Percentiles rank a stretch among this genome's conserved stretches.
Conservation (phyloP, 2,329 filamentous ascomycete species). For the Fusarium gaditjirri region DNA sequence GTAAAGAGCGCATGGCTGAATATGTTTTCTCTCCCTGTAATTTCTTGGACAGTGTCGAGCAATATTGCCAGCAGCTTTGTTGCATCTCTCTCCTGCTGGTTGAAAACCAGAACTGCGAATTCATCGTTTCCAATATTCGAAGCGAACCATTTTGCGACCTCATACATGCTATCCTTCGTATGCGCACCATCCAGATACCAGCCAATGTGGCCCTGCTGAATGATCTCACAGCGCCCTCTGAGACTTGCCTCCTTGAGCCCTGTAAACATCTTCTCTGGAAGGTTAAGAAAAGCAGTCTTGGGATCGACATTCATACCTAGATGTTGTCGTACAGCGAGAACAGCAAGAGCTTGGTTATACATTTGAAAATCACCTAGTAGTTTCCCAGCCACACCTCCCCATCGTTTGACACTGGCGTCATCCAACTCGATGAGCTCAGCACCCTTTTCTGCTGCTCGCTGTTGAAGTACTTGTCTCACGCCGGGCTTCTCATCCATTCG, state of each 20-base stretch:
- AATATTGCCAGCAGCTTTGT: conserved; percentile 71
- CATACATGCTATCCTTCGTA: conserved; percentile 82
- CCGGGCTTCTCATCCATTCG: conserved; percentile 47
- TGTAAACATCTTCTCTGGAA: conserved; percentile 61
- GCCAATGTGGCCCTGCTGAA: conserved; percentile 62
- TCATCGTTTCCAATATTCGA: conserved; percentile 51
- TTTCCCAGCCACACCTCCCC: conserved; percentile 55
- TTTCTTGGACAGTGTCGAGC: conserved; percentile 62
- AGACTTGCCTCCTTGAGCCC: conserved; percentile 76
- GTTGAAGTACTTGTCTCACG: conserved; percentile 64
- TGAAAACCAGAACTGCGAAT: conserved; percentile 78
- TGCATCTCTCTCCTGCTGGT: conserved; percentile 89
- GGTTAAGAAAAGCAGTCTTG: conserved; percentile 36
- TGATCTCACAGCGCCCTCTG: conserved; percentile 80
- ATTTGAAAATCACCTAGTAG: conserved; percentile 65
- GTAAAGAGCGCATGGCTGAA: conserved; percentile 85
- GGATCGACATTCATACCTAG: conserved; percentile 51
- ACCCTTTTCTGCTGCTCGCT: conserved; percentile 68
- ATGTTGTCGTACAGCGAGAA: conserved; percentile 67
- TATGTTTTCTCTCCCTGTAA: conserved; percentile 49
- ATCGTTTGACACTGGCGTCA: conserved; percentile 51
- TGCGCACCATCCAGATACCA: conserved; percentile 93
- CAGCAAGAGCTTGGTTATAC: conserved; percentile 68
- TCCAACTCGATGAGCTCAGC: conserved; percentile 56
- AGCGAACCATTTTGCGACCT: conserved; percentile 82